phyloP scores from a whole-genome alignment of 2,329 filamentous ascomycete species.

The Chaetomium globosum region DNA sequence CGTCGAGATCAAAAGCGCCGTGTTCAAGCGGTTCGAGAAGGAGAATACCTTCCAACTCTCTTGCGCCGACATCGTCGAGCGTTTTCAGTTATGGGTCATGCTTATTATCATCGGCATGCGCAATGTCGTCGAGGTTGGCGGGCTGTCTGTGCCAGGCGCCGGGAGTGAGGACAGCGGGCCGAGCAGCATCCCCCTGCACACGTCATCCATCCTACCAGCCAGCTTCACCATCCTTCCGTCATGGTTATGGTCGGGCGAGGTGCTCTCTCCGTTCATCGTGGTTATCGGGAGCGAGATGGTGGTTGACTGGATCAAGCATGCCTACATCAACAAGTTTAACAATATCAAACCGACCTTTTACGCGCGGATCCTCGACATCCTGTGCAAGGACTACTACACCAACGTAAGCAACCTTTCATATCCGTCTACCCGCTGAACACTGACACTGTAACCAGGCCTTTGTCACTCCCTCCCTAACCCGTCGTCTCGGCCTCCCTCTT shows the following conservation, averaged over 20 bases:
- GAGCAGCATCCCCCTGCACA: conserved; percentile 64
- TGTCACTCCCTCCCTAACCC: conserved; percentile 83
- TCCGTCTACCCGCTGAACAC: background rate
- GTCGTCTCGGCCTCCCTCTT: conserved; percentile 84
- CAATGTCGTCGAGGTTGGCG: conserved; percentile 94
- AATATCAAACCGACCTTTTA: conserved; percentile 92
- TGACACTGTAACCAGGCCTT: conserved; percentile 65
- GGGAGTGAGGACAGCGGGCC: conserved; percentile 53
- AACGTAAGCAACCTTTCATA: conserved; percentile 61
- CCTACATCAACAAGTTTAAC: conserved; percentile 98
- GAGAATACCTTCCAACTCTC: conserved; percentile 96
- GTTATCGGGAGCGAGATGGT: conserved; percentile 96
- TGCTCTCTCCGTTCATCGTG: conserved; percentile 88
- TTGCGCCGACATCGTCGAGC: conserved; percentile 93
- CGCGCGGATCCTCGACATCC: conserved; percentile 82
- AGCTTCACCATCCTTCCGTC: conserved; percentile 88
- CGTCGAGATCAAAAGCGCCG: conserved; percentile 96
- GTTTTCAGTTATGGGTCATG: conserved; percentile 98
- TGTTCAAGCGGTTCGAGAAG: conserved; percentile 98
- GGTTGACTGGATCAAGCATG: conserved; percentile 95
- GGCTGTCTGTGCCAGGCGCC: conserved; percentile 66
- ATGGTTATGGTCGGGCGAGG: conserved; percentile 76
- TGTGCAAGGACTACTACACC: conserved; percentile 97
- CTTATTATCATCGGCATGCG: conserved; percentile 92
- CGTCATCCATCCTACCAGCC: conserved; percentile 77